Evolutionary conservation across 2,329 filamentous ascomycete genomes (phyloP).

Genomic region (Ceratocystis cubensis): DNA sequence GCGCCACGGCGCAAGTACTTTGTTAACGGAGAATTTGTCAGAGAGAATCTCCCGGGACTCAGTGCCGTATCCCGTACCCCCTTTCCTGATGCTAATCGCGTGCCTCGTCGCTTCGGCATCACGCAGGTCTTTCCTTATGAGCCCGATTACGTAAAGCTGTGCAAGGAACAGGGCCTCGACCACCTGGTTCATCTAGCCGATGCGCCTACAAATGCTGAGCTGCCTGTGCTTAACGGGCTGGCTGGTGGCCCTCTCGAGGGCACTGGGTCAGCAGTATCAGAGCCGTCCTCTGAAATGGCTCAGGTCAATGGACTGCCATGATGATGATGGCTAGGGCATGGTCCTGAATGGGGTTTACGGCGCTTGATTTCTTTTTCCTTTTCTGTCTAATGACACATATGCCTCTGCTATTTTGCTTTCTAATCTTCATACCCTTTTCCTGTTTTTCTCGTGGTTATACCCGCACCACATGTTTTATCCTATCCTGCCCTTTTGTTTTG

Average conservation of each 20-base stretch:
- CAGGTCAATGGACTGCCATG: background rate
- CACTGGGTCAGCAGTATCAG: background rate
- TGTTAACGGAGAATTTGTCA: constrained; percentile 41
- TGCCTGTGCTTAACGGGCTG: background rate
- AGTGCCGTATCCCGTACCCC: constrained; percentile 40
- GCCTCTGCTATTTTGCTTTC: background rate
- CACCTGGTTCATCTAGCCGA: constrained; percentile 35
- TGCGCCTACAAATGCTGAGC: background rate
- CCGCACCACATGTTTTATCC: constrained; percentile 5
- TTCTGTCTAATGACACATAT: background rate
- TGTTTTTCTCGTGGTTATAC: background rate
- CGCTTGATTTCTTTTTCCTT: background rate
- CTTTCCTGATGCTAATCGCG: constrained; percentile 39
- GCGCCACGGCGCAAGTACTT: constrained; percentile 47
- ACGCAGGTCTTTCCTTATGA: constrained; percentile 42
- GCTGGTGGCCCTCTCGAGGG: background rate
- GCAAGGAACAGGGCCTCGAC: constrained; percentile 44
- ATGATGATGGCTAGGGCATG: background rate
- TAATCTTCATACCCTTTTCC: constrained; percentile 8
- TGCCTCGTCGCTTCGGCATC: constrained; percentile 41
- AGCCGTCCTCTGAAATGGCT: constrained; percentile 4
- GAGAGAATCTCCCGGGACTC: constrained; percentile 38
- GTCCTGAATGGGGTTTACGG: background rate
- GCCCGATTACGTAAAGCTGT: constrained; percentile 44
- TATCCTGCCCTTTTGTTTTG: background rate